These are phyloP conservation scores for Talaromyces pinophilus DNA, from an alignment of 2,329 filamentous ascomycete genomes.

Conservation along the genomic window DNA sequence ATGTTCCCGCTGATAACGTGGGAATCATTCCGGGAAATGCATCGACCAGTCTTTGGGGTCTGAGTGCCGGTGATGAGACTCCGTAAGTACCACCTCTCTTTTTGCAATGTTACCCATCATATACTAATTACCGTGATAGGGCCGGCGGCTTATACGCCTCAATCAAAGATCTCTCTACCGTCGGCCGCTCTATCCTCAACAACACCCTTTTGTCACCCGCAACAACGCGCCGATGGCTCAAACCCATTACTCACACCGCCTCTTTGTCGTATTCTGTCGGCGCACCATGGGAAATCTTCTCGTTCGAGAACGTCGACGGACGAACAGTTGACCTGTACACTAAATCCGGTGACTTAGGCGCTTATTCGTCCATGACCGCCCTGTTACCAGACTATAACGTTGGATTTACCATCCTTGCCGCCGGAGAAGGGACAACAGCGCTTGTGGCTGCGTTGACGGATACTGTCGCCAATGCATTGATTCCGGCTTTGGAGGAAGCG, in stretches of 20 bases:
- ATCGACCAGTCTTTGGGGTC: neutral
- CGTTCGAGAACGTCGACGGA: neutral
- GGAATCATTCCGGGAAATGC: neutral
- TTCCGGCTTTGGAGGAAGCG: neutral
- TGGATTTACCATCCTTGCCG: neutral
- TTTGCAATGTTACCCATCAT: neutral
- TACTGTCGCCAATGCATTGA: neutral
- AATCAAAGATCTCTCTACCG: conserved; percentile 42
- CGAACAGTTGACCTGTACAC: neutral
- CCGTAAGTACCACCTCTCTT: neutral
- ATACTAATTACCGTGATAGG: conserved; percentile 26
- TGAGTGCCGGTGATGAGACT: neutral
- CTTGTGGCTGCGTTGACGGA: neutral
- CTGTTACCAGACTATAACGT: neutral
- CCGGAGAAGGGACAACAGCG: neutral
- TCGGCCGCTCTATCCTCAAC: conserved; percentile 48
- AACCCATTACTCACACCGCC: neutral
- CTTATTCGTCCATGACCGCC: neutral
- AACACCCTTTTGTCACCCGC: conserved; percentile 39
- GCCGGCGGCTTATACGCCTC: conserved; percentile 52
- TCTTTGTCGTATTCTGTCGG: neutral
- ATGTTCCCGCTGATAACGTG: neutral
- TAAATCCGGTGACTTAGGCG: neutral
- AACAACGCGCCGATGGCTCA: neutral
- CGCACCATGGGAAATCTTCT: neutral